A percentile compares a stretch with the other conserved stretches of the same genome.
phyloP scores from a whole-genome alignment of 768 basidiomycete genomes.

The Chlorophyllum brunneum region DNA sequence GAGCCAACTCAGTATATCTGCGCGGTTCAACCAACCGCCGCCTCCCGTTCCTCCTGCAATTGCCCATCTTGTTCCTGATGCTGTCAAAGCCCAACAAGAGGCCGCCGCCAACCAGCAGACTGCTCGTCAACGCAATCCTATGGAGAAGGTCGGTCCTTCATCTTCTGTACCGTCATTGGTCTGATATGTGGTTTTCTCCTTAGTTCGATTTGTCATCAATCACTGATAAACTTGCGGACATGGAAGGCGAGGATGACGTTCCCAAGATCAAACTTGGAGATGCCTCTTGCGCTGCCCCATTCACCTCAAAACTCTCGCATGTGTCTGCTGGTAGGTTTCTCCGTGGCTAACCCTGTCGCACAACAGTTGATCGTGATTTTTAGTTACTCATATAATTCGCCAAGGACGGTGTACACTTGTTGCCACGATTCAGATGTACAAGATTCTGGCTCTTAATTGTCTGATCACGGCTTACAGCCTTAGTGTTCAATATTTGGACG shows the following conservation, averaged over 20 bases:
- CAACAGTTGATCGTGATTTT: slow-evolving; percentile 1
- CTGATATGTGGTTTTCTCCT: slow-evolving; percentile 4
- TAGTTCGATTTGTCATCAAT: slow-evolving; percentile 30
- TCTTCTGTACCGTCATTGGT: not conserved
- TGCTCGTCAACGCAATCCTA: slow-evolving; percentile 78
- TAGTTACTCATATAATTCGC: slow-evolving; percentile 95
- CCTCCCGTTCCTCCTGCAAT: slow-evolving; percentile 90
- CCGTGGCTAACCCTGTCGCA: not conserved
- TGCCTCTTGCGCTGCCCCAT: slow-evolving; percentile 97
- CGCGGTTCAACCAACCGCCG: slow-evolving; percentile 88
- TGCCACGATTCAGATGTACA: slow-evolving; percentile 99
- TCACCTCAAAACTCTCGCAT: slow-evolving; percentile 97
- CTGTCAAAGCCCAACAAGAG: slow-evolving; percentile 84
- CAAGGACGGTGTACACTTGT: slow-evolving; percentile 99
- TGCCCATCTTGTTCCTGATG: slow-evolving; percentile 84
- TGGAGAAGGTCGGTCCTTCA: slow-evolving; percentile 71
- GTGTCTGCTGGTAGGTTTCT: slow-evolving; percentile 83
- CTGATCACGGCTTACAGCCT: slow-evolving; percentile 98
- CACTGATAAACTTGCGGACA: slow-evolving; percentile 59
- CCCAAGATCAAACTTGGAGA: slow-evolving; percentile 99
- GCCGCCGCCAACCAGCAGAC: slow-evolving; percentile 61
- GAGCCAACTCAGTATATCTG: slow-evolving; percentile 86
- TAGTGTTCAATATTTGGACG: slow-evolving; percentile 95
- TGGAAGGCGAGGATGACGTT: slow-evolving; percentile 93
- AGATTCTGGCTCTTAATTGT: slow-evolving; percentile 96